Evolutionary conservation across 2,329 filamentous ascomycete genomes (phyloP).

Genomic region (Paraphoma sp.): DNA sequence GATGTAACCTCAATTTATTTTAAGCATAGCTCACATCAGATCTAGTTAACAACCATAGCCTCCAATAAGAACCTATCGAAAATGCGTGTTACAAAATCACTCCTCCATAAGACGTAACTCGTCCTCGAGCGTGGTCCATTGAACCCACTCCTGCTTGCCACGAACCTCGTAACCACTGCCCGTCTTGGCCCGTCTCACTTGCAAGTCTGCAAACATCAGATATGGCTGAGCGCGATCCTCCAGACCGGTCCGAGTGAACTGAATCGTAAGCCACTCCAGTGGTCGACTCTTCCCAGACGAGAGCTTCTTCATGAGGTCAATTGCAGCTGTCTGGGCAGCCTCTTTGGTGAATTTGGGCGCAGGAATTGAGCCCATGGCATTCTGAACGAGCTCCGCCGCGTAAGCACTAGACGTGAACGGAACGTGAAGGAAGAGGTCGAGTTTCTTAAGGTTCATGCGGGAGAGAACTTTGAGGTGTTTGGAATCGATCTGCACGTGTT

Average conservation of each 20-base stretch:
- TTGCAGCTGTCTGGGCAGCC: neutral
- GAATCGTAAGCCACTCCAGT: conserved; percentile 7
- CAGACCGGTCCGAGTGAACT: conserved; percentile 4
- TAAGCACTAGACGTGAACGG: neutral
- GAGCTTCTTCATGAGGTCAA: conserved; percentile 4
- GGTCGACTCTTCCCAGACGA: neutral
- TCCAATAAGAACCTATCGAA: no score
- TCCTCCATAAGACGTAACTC: neutral
- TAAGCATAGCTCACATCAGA: neutral
- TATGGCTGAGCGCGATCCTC: neutral
- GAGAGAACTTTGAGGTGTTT: conserved; percentile 1
- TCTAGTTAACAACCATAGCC: neutral
- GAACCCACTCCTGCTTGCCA: neutral
- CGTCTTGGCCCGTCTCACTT: neutral
- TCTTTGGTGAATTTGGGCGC: neutral
- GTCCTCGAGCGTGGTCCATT: neutral
- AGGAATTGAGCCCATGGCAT: conserved; percentile 1
- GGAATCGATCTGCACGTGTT: neutral
- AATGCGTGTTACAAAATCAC: neutral
- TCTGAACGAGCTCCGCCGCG: neutral
- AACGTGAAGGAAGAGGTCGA: conserved; percentile 11
- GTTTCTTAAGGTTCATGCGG: conserved; percentile 2
- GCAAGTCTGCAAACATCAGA: neutral
- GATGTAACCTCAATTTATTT: no score
- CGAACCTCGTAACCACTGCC: neutral